Evolutionary conservation across 352 stramenopile species (phyloP), one percentile per base, ranked within the genome.

Genomic region (Pythium monospermum): DNA sequence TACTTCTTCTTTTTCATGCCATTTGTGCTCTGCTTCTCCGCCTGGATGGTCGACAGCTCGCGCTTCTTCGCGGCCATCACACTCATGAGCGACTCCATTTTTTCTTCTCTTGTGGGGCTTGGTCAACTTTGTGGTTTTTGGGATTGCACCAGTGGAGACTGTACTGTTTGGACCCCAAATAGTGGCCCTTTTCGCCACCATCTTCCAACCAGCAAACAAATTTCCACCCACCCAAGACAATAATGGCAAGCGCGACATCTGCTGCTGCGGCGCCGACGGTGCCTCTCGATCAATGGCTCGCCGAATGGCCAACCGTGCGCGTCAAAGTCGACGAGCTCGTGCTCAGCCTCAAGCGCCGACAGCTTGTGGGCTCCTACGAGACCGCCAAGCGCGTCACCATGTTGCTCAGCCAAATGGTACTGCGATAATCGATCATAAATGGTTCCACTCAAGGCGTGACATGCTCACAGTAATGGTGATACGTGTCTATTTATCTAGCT

Each of bases 31-130:
- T 59, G 69, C 53, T 85, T 85, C 53, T 83, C 60, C 8, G 57
- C 64, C 37, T 76, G 59, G 36, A 89, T 55, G 21, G 51, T 56
- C 44, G 73, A 77, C n/a, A 83, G 44, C 61, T 90, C 77, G 49
- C 66, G 82, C 67, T 93, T 93, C 75, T 91, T 91, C 11, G 82
- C 71, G 35, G 74, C 78, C 77, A 93, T 83, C 57, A 89, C 77
- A 4, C 56, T 62, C 71, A 85, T 57, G 23, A 93, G 49, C 32
- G 74, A 74, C 8, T 93, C 82, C 82, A 93, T 93, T 11, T 7
- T 59, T n/a, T 12, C 15, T 28, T 21, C n/a, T 6, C 43, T 15
- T 16, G 42, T 18, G 36, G 30, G 26, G 40, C 19, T 15, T 22
- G 43, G n/a, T 26, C 26, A n/a, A 39, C n/a, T 53, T 53, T 4